phyloP scores from a whole-genome alignment of 2,329 filamentous ascomycete species.

The Diplodia seriata region DNA sequence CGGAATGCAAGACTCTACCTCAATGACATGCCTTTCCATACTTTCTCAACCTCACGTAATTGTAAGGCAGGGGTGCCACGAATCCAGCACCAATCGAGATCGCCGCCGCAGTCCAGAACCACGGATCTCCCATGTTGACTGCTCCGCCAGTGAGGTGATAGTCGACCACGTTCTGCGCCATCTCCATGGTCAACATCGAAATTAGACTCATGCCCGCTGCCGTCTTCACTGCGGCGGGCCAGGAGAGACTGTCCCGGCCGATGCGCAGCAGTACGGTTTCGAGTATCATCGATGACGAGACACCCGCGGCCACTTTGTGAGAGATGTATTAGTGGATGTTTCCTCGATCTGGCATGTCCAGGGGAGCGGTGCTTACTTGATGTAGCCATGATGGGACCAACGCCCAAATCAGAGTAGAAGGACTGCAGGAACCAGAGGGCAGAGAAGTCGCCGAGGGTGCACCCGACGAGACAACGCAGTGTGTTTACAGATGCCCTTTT shows the following conservation, averaged over 20 bases:
- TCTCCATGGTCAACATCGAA: slow-evolving; percentile 66
- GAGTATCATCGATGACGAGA: slow-evolving; percentile 60
- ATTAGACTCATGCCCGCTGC: slow-evolving; percentile 66
- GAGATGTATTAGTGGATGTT: not conserved
- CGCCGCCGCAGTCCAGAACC: slow-evolving; percentile 61
- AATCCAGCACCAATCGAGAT: slow-evolving; percentile 56
- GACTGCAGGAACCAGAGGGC: slow-evolving; percentile 63
- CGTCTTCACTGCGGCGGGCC: slow-evolving; percentile 57
- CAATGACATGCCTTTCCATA: slow-evolving; percentile 59
- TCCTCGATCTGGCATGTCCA: accelerated
- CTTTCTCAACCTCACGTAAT: slow-evolving; percentile 58
- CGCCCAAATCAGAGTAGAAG: slow-evolving; percentile 55
- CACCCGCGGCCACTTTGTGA: slow-evolving; percentile 57
- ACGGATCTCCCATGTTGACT: slow-evolving; percentile 55
- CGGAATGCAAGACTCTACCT: slow-evolving; percentile 27
- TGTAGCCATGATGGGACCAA: slow-evolving; percentile 59
- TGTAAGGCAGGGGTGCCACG: slow-evolving; percentile 61
- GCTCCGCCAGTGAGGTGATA: slow-evolving; percentile 62
- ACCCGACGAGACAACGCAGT: slow-evolving; percentile 62
- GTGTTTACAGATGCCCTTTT: slow-evolving; percentile 62
- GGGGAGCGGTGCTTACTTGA: slow-evolving; percentile 46
- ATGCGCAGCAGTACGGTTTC: slow-evolving; percentile 60
- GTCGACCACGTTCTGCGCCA: slow-evolving; percentile 62
- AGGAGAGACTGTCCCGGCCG: slow-evolving; percentile 58
- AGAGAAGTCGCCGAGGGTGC: slow-evolving; percentile 63